phyloP scores from a whole-genome alignment of 352 stramenopile genomes.

The Plasmopara halstedii region DNA sequence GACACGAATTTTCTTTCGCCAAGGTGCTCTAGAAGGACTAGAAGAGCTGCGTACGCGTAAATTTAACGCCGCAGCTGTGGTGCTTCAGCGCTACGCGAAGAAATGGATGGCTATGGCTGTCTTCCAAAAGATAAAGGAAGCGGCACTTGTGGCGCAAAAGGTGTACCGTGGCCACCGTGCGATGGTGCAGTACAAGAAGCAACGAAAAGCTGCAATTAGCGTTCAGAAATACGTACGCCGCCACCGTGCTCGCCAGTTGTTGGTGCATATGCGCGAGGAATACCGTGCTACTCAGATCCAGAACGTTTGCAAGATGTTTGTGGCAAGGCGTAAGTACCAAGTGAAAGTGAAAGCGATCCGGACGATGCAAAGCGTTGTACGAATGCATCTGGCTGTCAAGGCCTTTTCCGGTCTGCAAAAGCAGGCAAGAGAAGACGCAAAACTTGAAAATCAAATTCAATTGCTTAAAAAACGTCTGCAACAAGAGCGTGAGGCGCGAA shows the following conservation, averaged over 20 bases:
- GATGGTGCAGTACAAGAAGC: conserved; percentile 47
- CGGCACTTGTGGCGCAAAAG: conserved; percentile 53
- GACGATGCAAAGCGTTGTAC: conserved; percentile 75
- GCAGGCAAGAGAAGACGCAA: conserved; percentile 91
- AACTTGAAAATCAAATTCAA: conserved; percentile 94
- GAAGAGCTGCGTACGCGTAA: conserved; percentile 80
- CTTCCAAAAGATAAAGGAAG: conserved; percentile 51
- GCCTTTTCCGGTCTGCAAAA: conserved; percentile 64
- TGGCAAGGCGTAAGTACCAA: conserved; percentile 52
- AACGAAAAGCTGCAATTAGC: conserved; percentile 46
- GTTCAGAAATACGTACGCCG: conserved; percentile 66
- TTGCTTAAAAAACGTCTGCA: conserved; percentile 88
- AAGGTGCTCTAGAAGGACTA: conserved; percentile 87
- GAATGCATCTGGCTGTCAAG: conserved; percentile 72
- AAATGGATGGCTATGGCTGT: conserved; percentile 68
- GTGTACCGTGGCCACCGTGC: conserved; percentile 39
- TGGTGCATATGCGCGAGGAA: conserved; percentile 51
- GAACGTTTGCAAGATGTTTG: conserved; percentile 78
- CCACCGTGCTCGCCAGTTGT: conserved; percentile 47
- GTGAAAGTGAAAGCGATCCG: conserved; percentile 63
- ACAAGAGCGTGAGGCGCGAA: conserved; percentile 82
- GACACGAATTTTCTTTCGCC: conserved; percentile 91
- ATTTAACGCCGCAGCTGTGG: conserved; percentile 69
- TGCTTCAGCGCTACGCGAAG: conserved; percentile 76
- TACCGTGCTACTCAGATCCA: conserved; percentile 78